Conservation (phyloP, 306 rosid species). For the Prunus campanulata region DNA sequence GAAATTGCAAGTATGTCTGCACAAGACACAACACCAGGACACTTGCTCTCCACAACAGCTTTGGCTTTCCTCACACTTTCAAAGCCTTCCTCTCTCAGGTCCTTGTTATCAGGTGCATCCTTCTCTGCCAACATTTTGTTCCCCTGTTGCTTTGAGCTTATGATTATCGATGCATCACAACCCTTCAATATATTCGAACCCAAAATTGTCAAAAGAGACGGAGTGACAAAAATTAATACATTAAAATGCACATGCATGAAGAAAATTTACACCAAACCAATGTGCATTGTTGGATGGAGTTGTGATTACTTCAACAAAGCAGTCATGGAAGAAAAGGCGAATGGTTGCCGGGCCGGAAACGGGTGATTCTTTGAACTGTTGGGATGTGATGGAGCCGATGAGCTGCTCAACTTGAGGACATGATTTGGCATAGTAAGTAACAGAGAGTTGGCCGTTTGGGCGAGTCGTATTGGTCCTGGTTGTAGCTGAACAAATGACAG, state of each 20-base stretch:
- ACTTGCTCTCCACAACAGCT: slow-evolving; percentile 72
- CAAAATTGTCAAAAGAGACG: not conserved
- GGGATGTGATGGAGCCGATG: slow-evolving; percentile 64
- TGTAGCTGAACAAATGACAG: slow-evolving; percentile 32
- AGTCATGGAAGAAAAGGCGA: slow-evolving; percentile 90
- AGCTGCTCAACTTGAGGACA: slow-evolving; percentile 80
- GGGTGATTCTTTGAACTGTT: slow-evolving; percentile 77
- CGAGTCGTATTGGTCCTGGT: slow-evolving; percentile 14
- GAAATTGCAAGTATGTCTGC: slow-evolving; percentile 91
- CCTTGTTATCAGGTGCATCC: slow-evolving; percentile 73
- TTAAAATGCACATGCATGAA: slow-evolving; percentile 16
- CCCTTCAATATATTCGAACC: slow-evolving; percentile 46
- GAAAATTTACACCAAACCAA: slow-evolving; percentile 15
- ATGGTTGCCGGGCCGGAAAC: slow-evolving; percentile 89
- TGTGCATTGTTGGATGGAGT: slow-evolving; percentile 10
- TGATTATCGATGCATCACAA: slow-evolving; percentile 79
- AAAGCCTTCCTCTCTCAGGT: slow-evolving; percentile 64
- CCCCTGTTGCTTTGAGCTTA: slow-evolving; percentile 51
- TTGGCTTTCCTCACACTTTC: slow-evolving; percentile 70
- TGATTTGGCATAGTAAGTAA: slow-evolving; percentile 62
- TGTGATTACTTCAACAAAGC: slow-evolving; percentile 74
- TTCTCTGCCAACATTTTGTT: slow-evolving; percentile 67
- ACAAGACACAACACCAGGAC: slow-evolving; percentile 86
- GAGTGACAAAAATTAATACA: not conserved
- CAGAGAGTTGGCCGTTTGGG: slow-evolving; percentile 46